Conservation (phyloP, 2,329 filamentous ascomycete genomes). For the Sarocladium kiliense region DNA sequence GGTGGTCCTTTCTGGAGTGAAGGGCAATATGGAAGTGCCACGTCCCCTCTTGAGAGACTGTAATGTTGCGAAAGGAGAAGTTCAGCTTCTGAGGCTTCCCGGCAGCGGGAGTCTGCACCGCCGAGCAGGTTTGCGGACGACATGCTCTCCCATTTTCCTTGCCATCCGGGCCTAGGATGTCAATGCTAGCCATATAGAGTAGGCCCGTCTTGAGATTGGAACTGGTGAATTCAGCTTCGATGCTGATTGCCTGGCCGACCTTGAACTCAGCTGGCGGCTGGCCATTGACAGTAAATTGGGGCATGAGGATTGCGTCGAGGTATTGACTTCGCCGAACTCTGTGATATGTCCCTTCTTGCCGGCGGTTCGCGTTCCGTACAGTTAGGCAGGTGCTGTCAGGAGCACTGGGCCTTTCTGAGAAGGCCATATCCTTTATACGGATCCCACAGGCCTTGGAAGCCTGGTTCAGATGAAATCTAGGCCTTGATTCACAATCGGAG, state of each 20-base stretch:
- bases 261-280: background rate
- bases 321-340: background rate
- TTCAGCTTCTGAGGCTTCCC: conserved; percentile 4
- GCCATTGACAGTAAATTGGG: background rate
- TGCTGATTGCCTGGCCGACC: background rate
- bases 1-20: background rate
- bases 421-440: background rate
- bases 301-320: background rate
- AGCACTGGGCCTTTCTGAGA: background rate
- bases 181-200: background rate
- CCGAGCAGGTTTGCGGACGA: background rate
- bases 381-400: background rate
- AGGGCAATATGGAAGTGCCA: background rate
- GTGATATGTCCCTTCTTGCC: background rate
- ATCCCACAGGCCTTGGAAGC: background rate
- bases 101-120: background rate
- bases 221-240: background rate
- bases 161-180: background rate
- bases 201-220: background rate
- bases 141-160: background rate
- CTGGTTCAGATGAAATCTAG: background rate
- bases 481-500: background rate
- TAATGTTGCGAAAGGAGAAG: background rate
- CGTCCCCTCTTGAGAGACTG: background rate
- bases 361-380: background rate